Conservation (phyloP, 306 rosid genomes). For the Fragaria vesca region DNA sequence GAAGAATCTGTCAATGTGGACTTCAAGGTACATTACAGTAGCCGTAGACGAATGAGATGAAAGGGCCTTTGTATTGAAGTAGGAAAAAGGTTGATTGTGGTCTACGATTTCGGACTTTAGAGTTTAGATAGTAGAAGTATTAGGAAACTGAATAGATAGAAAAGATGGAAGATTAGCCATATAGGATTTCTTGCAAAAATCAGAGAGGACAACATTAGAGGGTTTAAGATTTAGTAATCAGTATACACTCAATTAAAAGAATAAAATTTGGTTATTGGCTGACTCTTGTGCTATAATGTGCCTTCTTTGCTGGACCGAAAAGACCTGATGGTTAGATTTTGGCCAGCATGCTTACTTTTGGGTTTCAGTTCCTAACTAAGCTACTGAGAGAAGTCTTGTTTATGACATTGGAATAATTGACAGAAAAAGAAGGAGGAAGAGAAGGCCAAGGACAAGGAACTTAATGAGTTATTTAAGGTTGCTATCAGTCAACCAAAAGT, state of each 20-base stretch:
- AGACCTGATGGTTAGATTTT: not conserved
- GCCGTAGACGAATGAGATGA: not conserved
- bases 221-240: not conserved
- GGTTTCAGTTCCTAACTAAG: not conserved
- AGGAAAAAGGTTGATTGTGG: not conserved
- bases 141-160: not conserved
- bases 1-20: not conserved
- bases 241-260: no score
- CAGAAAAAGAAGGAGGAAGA: constrained; percentile 98
- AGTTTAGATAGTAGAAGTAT: not conserved
- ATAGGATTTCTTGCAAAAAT: not conserved
- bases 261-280: not conserved
- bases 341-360: not conserved
- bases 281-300: not conserved
- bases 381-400: not conserved
- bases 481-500: constrained; percentile 93
- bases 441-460: constrained; percentile 85
- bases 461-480: constrained; percentile 81
- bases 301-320: not conserved
- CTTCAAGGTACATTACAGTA: not conserved
- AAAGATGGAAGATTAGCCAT: not conserved
- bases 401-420: not conserved
- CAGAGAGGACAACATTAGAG: not conserved
- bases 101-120: not conserved
- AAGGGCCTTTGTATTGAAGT: not conserved